A percentile compares a stretch with the other conserved stretches of the same genome.
Conservation (phyloP, 148 eudicot species). For the Heliamphora exappendiculata region DNA sequence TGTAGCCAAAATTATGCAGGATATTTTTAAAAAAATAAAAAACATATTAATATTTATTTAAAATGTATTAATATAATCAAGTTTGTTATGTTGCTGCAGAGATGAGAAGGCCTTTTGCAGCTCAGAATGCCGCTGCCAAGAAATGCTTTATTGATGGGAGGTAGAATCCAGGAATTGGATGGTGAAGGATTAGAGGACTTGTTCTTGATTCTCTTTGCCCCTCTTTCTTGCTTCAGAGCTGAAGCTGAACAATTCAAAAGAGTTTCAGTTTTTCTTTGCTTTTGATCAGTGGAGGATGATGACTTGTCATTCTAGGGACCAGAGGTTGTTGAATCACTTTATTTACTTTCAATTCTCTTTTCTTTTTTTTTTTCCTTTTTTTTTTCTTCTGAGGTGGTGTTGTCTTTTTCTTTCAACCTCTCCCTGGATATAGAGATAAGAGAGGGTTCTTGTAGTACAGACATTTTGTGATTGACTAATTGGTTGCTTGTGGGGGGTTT, state of each 20-base stretch:
- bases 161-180: conserved; percentile 20
- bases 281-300: conserved; percentile 2
- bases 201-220: background rate
- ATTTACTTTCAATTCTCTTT: background rate
- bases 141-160: conserved; percentile 60
- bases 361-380: background rate
- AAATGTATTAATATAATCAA: too few relatives aligned
- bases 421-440: conserved; percentile 2
- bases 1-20: too few relatives aligned
- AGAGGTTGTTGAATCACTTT: background rate
- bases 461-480: background rate
- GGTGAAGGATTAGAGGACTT: conserved; percentile 3
- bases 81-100: too few relatives aligned
- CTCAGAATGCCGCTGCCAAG: conserved; percentile 71
- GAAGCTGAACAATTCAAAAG: background rate
- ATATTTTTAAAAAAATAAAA: too few relatives aligned
- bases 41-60: too few relatives aligned
- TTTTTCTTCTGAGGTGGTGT: background rate
- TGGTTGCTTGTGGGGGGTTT: background rate
- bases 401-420: background rate
- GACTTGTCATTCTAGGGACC: conserved; percentile 1
- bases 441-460: conserved; percentile 8
- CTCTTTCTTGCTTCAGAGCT: conserved; percentile 2
- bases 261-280: background rate
- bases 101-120: conserved; percentile 89